phyloP scores from a whole-genome alignment of 805 yeast genomes.

The Kodamaea fukazawae region DNA sequence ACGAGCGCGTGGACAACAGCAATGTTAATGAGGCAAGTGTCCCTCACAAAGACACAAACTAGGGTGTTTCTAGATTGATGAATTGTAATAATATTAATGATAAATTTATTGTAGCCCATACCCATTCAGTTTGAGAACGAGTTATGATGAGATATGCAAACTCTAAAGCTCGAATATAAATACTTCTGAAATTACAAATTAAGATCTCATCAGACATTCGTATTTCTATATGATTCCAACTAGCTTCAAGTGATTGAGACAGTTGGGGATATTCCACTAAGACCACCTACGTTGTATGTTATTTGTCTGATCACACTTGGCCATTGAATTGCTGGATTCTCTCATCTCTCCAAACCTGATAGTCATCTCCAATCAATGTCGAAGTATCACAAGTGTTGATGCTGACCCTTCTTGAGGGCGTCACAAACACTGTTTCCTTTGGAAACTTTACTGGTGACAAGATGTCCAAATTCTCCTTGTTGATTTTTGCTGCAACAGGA shows the following conservation, averaged over 20 bases:
- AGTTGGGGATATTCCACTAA: too few species aligned
- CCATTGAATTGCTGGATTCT: slow-evolving; percentile 22
- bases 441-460: slow-evolving; percentile 3
- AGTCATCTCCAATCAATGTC: slow-evolving; percentile 40
- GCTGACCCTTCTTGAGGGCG: slow-evolving; percentile 15
- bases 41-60: background rate
- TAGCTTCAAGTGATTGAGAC: too few species aligned
- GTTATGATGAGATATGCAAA: too few species aligned
- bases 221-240: too few species aligned
- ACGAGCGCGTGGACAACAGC: slow-evolving; percentile 36
- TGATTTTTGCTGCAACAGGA: background rate
- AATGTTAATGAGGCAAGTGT: too few species aligned
- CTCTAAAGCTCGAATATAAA: too few species aligned
- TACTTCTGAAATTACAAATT: too few species aligned
- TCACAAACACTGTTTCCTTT: background rate
- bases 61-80: background rate
- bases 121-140: too few species aligned
- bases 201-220: too few species aligned
- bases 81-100: background rate
- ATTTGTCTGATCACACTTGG: too few species aligned
- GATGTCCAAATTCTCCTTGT: slow-evolving; percentile 1
- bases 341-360: slow-evolving; percentile 39
- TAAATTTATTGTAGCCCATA: background rate
- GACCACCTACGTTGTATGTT: too few species aligned
- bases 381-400: slow-evolving; percentile 33